Evolutionary conservation across 1,284 basidiomycete genomes (phyloP).

Genomic region (Acaromyces ingoldii): DNA sequence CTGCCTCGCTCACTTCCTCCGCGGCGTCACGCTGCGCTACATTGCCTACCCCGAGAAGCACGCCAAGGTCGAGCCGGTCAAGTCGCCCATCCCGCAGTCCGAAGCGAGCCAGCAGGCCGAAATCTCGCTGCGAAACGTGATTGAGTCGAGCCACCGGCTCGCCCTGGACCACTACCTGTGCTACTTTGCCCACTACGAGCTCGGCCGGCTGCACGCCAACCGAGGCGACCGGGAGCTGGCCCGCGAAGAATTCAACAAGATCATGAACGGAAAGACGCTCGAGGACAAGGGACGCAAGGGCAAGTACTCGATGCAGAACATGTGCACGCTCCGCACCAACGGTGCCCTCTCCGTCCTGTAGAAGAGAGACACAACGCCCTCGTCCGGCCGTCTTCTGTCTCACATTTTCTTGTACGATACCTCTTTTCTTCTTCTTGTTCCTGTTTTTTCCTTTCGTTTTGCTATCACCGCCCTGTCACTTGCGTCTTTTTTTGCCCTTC

Average conservation of each 20-base stretch:
- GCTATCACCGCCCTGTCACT: too few species aligned
- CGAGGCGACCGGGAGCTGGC: slow-evolving; percentile 25
- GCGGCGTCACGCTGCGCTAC: slow-evolving; percentile 44
- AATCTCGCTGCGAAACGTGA: slow-evolving; percentile 33
- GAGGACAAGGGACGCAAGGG: slow-evolving; percentile 45
- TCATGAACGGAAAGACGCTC: slow-evolving; percentile 38
- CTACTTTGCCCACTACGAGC: slow-evolving; percentile 51
- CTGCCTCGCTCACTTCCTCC: slow-evolving; percentile 47
- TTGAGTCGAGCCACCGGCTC: slow-evolving; percentile 31
- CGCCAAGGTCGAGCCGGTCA: slow-evolving; percentile 23
- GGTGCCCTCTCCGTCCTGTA: too few species aligned
- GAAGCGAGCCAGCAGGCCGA: slow-evolving; percentile 43
- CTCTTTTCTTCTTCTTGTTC: too few species aligned
- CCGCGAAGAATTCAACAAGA: slow-evolving; percentile 33
- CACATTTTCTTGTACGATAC: too few species aligned
- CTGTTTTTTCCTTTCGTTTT: too few species aligned
- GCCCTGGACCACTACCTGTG: slow-evolving; percentile 45
- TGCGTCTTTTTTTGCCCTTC: too few species aligned
- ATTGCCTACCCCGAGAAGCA: slow-evolving; percentile 49
- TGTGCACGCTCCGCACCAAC: slow-evolving; percentile 43
- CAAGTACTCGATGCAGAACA: slow-evolving; percentile 50
- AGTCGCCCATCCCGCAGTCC: slow-evolving; percentile 27
- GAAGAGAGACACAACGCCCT: too few species aligned
- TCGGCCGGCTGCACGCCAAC: slow-evolving; percentile 40
- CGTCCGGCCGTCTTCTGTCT: too few species aligned